Base-by-base conservation (phyloP, 106 monocot genomes). In the Dendrobium catenatum region DNA sequence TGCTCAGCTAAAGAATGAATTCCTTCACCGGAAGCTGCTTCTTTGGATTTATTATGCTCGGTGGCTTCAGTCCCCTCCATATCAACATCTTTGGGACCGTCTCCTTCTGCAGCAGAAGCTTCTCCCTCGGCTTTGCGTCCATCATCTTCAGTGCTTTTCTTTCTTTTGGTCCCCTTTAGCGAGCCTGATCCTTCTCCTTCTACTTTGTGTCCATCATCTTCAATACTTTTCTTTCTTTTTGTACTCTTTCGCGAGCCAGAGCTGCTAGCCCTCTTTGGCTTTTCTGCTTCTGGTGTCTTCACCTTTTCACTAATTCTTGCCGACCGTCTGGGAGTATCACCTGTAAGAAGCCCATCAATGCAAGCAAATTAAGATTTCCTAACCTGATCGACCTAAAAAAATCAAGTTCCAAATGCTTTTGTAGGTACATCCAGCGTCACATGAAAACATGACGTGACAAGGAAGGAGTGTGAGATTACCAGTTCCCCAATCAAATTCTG, bases 401-500 rank as follows among this genome's bases (percentile, higher is more conserved):
- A 31, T 37, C 13, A 70, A 70, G 4, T 3, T 37, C 31, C 9
- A 37, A 31, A 31, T 33, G 70, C 31, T 33, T 31, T 70, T 61
- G 15, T 22, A 42, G 49, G 29, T 29, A 46, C 78, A 77, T 78
- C 44, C 11, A 31, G 27, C 22, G 26, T 22, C 16, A 55, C 31
- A 3, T 40, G 51, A 46, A 46, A 13, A 13, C 10, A 51, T 51
- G 15, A 76, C 10, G 13, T 51, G 15, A 77, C 37, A 43, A 33
- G 20, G 64, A 6, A 64, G 6, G 31, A 77, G 55, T 51, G 64
- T 31, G 79, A 83, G 68, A 29, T 31, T 82, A 93, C 93, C 93
- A 75, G 89, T 89, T 80, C 89, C 85, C 94, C 94, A 94, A 51
- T 91, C 94, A 86, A 94, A 94, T 48, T 86, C 87, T 75, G 91